phyloP scores from a whole-genome alignment of 169 alveolate species.

The Sarcocystis neurona region DNA sequence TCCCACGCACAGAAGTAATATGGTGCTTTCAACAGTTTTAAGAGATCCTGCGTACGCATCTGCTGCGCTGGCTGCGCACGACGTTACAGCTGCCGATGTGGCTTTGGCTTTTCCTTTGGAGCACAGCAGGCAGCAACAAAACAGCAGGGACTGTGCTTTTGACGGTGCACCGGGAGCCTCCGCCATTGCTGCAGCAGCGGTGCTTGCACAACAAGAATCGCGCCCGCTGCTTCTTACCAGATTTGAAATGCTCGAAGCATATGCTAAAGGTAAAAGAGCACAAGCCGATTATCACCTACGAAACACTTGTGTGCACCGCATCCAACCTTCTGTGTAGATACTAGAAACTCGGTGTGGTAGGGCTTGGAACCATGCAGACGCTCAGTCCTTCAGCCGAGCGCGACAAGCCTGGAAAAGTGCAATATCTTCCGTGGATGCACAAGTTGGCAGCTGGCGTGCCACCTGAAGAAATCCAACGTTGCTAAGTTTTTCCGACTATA shows the following conservation, averaged over 20 bases:
- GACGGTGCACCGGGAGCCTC: not conserved
- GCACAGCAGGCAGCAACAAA: too few relatives aligned
- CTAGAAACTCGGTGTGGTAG: not conserved
- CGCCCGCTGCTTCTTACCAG: slow-evolving; percentile 49
- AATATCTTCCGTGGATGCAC: not conserved
- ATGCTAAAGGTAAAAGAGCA: slow-evolving; percentile 31
- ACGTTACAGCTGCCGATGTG: too few relatives aligned
- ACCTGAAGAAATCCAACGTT: too few relatives aligned
- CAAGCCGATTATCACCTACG: not conserved
- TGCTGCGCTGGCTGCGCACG: too few relatives aligned
- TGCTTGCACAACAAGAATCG: slow-evolving; percentile 45
- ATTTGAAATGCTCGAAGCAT: slow-evolving; percentile 51
- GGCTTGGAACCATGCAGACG: not conserved
- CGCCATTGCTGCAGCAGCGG: slow-evolving; percentile 55
- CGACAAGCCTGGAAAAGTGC: not conserved
- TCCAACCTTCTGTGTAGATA: not conserved
- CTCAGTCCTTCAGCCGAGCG: not conserved
- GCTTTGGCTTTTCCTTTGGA: too few relatives aligned
- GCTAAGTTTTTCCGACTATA: too few relatives aligned
- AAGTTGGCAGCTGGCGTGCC: too few relatives aligned
- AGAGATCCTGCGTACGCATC: too few relatives aligned
- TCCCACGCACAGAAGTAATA: too few relatives aligned
- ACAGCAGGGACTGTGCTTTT: too few relatives aligned
- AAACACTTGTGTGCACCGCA: not conserved
- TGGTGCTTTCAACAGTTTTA: too few relatives aligned